Evolutionary conservation across 2,329 filamentous ascomycete genomes (phyloP).

Genomic region (Lachnellula hyalina): DNA sequence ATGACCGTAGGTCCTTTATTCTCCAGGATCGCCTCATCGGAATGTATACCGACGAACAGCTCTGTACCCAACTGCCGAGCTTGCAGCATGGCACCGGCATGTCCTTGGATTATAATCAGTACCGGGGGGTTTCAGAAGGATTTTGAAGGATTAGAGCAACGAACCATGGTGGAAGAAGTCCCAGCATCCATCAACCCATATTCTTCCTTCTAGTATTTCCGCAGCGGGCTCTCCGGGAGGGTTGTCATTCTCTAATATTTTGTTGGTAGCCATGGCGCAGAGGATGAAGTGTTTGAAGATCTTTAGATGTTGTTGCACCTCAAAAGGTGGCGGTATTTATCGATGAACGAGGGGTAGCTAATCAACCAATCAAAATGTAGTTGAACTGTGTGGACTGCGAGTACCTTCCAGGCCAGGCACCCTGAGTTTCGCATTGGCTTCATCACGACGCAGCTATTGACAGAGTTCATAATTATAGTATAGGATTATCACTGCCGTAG

Average conservation of each 20-base stretch:
- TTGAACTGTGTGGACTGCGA: background rate
- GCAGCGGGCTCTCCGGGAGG: conserved; percentile 28
- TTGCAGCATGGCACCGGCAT: conserved; percentile 95
- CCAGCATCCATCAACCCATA: conserved; percentile 99
- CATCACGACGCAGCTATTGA: background rate
- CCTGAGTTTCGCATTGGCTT: background rate
- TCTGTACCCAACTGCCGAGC: conserved; percentile 85
- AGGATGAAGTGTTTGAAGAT: background rate
- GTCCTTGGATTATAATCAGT: conserved; percentile 51
- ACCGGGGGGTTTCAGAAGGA: conserved; percentile 1
- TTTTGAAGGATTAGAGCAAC: conserved; percentile 16
- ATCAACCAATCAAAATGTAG: background rate
- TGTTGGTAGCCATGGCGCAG: background rate
- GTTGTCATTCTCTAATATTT: conserved; percentile 13
- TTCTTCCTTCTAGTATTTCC: conserved; percentile 55
- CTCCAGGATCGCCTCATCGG: conserved; percentile 88
- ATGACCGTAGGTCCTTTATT: conserved; percentile 99
- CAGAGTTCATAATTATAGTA: background rate
- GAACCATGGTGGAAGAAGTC: conserved; percentile 96
- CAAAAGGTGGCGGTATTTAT: background rate
- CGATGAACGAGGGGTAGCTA: conserved; percentile 2
- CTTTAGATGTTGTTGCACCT: background rate
- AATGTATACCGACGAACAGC: conserved; percentile 89
- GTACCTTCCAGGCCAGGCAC: background rate
- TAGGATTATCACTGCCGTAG: background rate